Evolutionary conservation across 768 basidiomycete genomes (phyloP).

Genomic region (Podaxis carcinomalis): DNA sequence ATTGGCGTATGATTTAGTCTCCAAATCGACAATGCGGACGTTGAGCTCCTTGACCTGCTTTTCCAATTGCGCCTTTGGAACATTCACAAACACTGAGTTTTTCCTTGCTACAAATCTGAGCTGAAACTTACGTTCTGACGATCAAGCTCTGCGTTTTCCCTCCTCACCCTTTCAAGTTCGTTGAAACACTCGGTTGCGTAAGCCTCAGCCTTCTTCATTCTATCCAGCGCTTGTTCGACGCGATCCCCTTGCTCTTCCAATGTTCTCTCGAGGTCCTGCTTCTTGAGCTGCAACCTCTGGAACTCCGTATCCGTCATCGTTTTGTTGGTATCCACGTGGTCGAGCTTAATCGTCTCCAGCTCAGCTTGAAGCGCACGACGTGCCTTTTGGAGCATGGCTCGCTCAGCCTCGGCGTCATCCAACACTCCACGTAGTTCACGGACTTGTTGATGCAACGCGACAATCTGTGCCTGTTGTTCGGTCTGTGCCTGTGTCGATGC

Average conservation of each 20-base stretch:
- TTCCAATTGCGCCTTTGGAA: constrained; percentile 67
- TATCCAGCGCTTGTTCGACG: constrained; percentile 64
- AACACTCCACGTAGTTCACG: constrained; percentile 76
- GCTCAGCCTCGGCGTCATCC: constrained; percentile 83
- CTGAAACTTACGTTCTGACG: constrained; percentile 56
- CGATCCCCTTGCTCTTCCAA: constrained; percentile 78
- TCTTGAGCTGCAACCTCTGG: constrained; percentile 72
- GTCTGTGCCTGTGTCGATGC: constrained; percentile 64
- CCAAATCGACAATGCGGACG: constrained; percentile 76
- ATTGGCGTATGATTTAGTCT: constrained; percentile 69
- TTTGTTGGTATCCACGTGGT: constrained; percentile 65
- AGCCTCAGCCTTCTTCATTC: constrained; percentile 78
- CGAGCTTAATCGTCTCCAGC: constrained; percentile 75
- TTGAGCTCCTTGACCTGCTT: constrained; percentile 85
- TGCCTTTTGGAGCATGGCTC: constrained; percentile 75
- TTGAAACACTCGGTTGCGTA: constrained; percentile 72
- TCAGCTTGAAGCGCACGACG: constrained; percentile 77
- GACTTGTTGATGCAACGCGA: constrained; percentile 80
- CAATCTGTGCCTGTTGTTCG: constrained; percentile 83
- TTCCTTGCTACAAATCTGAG: neutral
- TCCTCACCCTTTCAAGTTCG: constrained; percentile 69
- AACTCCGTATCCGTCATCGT: constrained; percentile 70
- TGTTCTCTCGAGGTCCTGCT: constrained; percentile 75
- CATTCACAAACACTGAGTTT: constrained; percentile 3
- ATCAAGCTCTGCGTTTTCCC: constrained; percentile 82